Evolutionary conservation across 2,329 filamentous ascomycete species (phyloP).

Genomic region (Fusarium xyrophilum): DNA sequence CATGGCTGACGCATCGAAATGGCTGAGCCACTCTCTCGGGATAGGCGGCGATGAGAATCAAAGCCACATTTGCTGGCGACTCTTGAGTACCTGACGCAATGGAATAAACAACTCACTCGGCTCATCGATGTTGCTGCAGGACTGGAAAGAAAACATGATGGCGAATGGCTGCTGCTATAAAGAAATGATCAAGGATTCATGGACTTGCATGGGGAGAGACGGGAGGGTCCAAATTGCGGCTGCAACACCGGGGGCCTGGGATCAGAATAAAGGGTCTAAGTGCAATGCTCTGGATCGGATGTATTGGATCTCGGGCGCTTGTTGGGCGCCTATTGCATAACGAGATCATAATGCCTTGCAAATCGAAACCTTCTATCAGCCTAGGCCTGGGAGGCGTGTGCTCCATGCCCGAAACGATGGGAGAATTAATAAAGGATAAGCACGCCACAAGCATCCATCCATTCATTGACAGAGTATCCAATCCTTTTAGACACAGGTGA

Average conservation of each 20-base stretch:
- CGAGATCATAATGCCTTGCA: slow-evolving; percentile 11
- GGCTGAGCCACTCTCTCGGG: slow-evolving; percentile 36
- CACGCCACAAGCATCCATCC: slow-evolving; percentile 16
- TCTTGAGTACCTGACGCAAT: background rate
- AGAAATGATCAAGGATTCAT: slow-evolving; percentile 12
- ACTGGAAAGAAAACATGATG: background rate
- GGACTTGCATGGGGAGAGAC: slow-evolving; percentile 16
- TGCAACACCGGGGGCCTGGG: slow-evolving; percentile 23
- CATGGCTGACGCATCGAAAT: slow-evolving; percentile 38
- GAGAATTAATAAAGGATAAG: slow-evolving; percentile 13
- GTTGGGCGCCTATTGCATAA: slow-evolving; percentile 31
- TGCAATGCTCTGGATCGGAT: background rate
- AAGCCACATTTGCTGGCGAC: background rate
- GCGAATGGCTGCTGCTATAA: background rate
- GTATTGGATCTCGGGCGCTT: slow-evolving; percentile 21
- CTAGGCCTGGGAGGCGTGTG: slow-evolving; percentile 33
- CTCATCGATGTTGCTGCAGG: background rate
- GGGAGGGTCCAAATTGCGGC: slow-evolving; percentile 23
- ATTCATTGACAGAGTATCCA: slow-evolving; percentile 7
- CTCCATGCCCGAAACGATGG: slow-evolving; percentile 36
- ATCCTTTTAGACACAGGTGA: background rate
- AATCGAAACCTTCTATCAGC: slow-evolving; percentile 18
- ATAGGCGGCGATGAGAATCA: background rate
- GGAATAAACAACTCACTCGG: background rate
- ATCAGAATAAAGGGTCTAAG: slow-evolving; percentile 20